A percentile compares a stretch with the other conserved stretches of the same genome.
phyloP scores from a whole-genome alignment of 208 protist species.

The Acanthamoeba sp. region DNA sequence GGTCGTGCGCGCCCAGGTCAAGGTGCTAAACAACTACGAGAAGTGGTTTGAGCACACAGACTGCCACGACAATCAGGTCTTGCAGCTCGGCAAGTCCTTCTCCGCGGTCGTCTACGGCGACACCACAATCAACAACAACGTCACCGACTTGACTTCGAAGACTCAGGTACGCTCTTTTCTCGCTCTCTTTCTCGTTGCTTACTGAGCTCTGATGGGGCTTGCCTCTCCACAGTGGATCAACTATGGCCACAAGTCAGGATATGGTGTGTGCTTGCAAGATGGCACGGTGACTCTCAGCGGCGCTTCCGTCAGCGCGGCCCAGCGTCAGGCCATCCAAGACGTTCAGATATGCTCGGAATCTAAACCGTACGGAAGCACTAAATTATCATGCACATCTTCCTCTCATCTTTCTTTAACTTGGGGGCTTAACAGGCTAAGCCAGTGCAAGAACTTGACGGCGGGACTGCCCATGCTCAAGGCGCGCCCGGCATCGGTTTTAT shows the following conservation, averaged over 20 bases:
- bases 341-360: slow-evolving; percentile 18
- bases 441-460: slow-evolving; percentile 13
- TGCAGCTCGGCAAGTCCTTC: slow-evolving; percentile 59
- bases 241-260: slow-evolving; percentile 17
- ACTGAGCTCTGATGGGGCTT: too few relatives aligned
- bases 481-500: not conserved
- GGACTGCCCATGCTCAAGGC: not conserved
- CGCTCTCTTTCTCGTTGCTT: not conserved
- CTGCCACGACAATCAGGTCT: slow-evolving; percentile 68
- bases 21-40: slow-evolving; percentile 80
- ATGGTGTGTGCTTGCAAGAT: not conserved
- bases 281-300: not conserved
- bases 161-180: not conserved
- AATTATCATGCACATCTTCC: too few relatives aligned
- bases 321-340: not conserved
- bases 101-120: slow-evolving; percentile 4
- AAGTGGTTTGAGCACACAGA: slow-evolving; percentile 79
- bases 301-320: not conserved
- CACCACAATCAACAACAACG: not conserved
- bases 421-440: not conserved
- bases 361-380: not conserved
- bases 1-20: slow-evolving; percentile 73
- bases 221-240: not conserved
- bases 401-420: too few relatives aligned
- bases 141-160: not conserved